Conservation (phyloP, 176 grass and related monocot species). For the Pontederia crassipes region DNA sequence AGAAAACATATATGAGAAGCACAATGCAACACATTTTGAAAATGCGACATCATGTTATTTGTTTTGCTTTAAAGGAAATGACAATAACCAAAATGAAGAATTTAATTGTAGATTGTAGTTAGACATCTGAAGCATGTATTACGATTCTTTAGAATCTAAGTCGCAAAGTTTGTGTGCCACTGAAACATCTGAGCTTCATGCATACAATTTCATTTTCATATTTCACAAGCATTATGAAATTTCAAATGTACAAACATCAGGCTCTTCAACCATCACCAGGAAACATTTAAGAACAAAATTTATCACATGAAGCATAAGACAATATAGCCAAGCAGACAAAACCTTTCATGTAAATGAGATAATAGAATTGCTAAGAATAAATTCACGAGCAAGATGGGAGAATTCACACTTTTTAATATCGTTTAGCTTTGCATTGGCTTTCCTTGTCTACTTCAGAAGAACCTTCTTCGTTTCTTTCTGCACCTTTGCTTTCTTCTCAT, state of each 20-base stretch:
- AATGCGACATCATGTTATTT: too few relatives aligned
- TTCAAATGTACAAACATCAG: neutral
- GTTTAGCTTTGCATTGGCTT: constrained; percentile 84
- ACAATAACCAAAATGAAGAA: too few relatives aligned
- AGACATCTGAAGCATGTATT: constrained; percentile 82
- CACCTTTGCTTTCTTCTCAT: constrained; percentile 83
- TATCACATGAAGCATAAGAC: too few relatives aligned
- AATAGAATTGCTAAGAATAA: too few relatives aligned
- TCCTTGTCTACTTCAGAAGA: constrained; percentile 90
- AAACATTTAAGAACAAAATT: neutral
- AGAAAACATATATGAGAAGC: too few relatives aligned
- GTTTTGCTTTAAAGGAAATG: too few relatives aligned
- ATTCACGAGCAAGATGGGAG: neutral
- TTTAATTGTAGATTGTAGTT: constrained; percentile 64
- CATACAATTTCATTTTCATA: constrained; percentile 91
- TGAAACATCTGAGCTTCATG: constrained; percentile 63
- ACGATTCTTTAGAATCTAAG: constrained; percentile 84
- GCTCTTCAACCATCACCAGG: neutral
- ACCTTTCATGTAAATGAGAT: too few relatives aligned
- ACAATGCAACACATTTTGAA: too few relatives aligned
- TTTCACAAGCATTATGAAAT: constrained; percentile 74
- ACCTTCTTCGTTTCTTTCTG: constrained; percentile 93
- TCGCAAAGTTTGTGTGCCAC: constrained; percentile 85
- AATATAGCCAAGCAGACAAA: neutral
- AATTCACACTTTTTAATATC: constrained; percentile 77